These are phyloP conservation scores for Alternaria infectoria DNA, from an alignment of 2,329 filamentous ascomycete species.

Conservation along the genomic window DNA sequence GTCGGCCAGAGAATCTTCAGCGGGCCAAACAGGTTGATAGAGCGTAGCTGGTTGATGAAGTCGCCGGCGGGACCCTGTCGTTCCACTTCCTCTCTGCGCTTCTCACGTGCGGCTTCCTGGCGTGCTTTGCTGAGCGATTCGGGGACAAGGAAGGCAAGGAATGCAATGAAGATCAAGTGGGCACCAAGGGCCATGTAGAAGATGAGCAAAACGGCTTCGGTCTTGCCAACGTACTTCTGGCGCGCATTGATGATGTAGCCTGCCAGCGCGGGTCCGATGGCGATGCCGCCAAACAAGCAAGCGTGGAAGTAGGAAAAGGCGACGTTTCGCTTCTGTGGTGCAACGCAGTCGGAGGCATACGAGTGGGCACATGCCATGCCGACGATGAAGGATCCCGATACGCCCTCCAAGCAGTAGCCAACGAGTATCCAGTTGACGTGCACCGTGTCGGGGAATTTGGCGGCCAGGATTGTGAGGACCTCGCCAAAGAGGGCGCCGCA, in stretches of 20 bases:
- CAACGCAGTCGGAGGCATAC: conserved; percentile 87
- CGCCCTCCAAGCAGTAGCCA: conserved; percentile 78
- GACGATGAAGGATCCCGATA: conserved; percentile 87
- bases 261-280: conserved; percentile 81
- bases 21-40: conserved; percentile 73
- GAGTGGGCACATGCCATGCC: conserved; percentile 80
- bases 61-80: conserved; percentile 44
- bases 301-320: conserved; percentile 90
- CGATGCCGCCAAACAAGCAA: conserved; percentile 86
- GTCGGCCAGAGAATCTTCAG: conserved; percentile 79
- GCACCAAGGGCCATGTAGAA: conserved; percentile 82
- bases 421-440: conserved; percentile 81
- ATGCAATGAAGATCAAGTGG: conserved; percentile 75
- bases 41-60: conserved; percentile 54
- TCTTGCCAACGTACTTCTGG: conserved; percentile 54
- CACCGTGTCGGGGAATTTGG: conserved; percentile 73
- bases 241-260: conserved; percentile 74
- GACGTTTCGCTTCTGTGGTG: conserved; percentile 78
- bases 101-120: conserved; percentile 73
- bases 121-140: conserved; percentile 81
- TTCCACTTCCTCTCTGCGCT: conserved; percentile 58
- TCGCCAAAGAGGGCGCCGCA: conserved; percentile 78
- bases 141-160: conserved; percentile 74
- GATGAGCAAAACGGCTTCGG: conserved; percentile 75
- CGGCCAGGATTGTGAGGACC: conserved; percentile 77